Evolutionary conservation across 2,329 filamentous ascomycete species (phyloP).

Genomic region (Calonectria naviculata): DNA sequence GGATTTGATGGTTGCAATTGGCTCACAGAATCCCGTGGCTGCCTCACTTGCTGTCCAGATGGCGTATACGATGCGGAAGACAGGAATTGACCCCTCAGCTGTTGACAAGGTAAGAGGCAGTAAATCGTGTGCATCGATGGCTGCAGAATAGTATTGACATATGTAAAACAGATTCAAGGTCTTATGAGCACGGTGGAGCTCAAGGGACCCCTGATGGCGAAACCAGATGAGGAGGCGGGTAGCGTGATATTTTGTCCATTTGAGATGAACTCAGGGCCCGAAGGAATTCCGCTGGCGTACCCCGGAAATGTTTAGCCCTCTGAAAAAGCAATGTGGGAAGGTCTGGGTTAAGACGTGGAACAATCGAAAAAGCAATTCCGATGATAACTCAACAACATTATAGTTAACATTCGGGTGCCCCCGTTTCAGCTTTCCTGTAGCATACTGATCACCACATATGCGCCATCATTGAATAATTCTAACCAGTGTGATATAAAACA

Average conservation of each 20-base stretch:
- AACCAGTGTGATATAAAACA: too few relatives aligned
- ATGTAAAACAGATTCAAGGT: conserved; percentile 19
- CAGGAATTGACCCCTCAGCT: conserved; percentile 35
- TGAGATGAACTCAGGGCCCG: conserved; percentile 18
- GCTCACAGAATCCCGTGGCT: conserved; percentile 72
- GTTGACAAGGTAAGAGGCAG: conserved; percentile 36
- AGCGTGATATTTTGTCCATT: conserved; percentile 38
- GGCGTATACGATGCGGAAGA: conserved; percentile 70
- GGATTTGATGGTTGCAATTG: conserved; percentile 73
- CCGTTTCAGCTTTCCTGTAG: too few relatives aligned
- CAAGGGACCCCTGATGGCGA: conserved; percentile 31
- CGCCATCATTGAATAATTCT: too few relatives aligned
- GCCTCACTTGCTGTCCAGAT: conserved; percentile 78
- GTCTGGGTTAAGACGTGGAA: neutral
- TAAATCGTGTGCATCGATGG: neutral
- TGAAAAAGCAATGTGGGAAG: neutral
- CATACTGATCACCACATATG: too few relatives aligned
- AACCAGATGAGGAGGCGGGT: conserved; percentile 22
- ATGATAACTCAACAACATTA: too few relatives aligned
- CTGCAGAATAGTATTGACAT: neutral
- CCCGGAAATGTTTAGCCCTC: conserved; percentile 3
- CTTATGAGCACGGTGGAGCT: conserved; percentile 27
- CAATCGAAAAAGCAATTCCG: too few relatives aligned
- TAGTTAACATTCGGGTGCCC: too few relatives aligned
- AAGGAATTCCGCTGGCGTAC: conserved; percentile 26